Conservation (phyloP, 768 basidiomycete species). For the Auriscalpium vulgare region DNA sequence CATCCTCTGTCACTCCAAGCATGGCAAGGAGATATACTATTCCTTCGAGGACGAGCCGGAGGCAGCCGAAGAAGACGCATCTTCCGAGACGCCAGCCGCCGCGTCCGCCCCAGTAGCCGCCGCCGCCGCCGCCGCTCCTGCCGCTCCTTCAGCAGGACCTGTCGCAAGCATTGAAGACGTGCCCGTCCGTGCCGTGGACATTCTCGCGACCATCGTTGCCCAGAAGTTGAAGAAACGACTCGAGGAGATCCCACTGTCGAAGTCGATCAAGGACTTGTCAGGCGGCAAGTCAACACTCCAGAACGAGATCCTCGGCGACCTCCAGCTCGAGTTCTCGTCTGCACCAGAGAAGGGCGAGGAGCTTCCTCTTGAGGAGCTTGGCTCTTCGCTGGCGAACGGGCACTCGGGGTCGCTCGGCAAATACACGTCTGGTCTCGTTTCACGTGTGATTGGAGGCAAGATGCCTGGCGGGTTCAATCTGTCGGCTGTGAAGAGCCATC, state of each 20-base stretch:
- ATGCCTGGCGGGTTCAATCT: conserved; percentile 99
- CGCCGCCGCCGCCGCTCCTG: conserved; percentile 31
- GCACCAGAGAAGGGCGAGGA: conserved; percentile 99
- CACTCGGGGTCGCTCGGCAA: conserved; percentile 88
- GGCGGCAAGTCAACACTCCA: conserved; percentile 98
- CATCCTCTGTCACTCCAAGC: conserved; percentile 92
- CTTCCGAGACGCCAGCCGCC: conserved; percentile 24
- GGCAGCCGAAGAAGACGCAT: conserved; percentile 26
- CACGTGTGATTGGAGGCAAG: conserved; percentile 88
- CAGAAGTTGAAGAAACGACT: conserved; percentile 98
- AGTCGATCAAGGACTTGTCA: conserved; percentile 97
- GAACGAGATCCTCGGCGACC: conserved; percentile 96
- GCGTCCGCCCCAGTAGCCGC: conserved; percentile 24
- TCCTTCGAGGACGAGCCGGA: conserved; percentile 82
- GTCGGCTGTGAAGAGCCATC: conserved; percentile 81
- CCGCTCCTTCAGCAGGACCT: conserved; percentile 34
- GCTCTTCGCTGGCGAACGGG: conserved; percentile 72
- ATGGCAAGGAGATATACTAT: conserved; percentile 96
- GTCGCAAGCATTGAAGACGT: conserved; percentile 75
- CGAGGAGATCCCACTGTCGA: conserved; percentile 80
- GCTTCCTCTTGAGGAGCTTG: conserved; percentile 91
- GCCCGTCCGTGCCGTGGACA: conserved; percentile 86
- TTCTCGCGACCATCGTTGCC: conserved; percentile 81
- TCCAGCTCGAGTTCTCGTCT: conserved; percentile 89
- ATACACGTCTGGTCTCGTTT: conserved; percentile 83